Conservation (phyloP, 192 early-diverging fungal genomes). For the Chytriomyces sp. region DNA sequence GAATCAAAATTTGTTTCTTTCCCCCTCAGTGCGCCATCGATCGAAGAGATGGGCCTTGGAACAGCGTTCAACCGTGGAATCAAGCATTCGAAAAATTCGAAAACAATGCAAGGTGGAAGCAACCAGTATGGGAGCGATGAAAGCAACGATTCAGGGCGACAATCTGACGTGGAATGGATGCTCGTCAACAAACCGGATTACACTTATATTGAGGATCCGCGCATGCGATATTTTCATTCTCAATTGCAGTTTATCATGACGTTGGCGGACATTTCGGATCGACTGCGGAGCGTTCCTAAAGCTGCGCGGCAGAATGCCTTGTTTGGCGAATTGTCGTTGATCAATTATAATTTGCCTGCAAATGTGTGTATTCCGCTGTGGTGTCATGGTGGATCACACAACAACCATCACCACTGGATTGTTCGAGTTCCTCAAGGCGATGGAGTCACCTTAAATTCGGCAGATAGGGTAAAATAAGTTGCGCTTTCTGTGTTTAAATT, state of each 20-base stretch:
- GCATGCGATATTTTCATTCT: slow-evolving; percentile 78
- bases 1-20: slow-evolving; percentile 1
- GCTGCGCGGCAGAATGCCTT: slow-evolving; percentile 83
- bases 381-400: slow-evolving; percentile 71
- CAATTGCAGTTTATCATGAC: slow-evolving; percentile 92
- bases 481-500: neutral
- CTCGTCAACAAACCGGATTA: slow-evolving; percentile 29
- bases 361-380: slow-evolving; percentile 93
- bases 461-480: slow-evolving; percentile 73
- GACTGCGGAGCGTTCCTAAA: slow-evolving; percentile 86
- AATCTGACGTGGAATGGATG: slow-evolving; percentile 35
- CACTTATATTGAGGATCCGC: slow-evolving; percentile 22
- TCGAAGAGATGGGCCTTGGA: slow-evolving; percentile 35
- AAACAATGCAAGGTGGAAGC: neutral
- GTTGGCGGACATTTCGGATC: slow-evolving; percentile 87
- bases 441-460: slow-evolving; percentile 94
- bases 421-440: slow-evolving; percentile 88
- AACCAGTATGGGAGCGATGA: neutral
- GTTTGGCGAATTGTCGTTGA: slow-evolving; percentile 86
- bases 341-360: slow-evolving; percentile 93
- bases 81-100: neutral
- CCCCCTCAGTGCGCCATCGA: slow-evolving; percentile 20
- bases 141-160: slow-evolving; percentile 6
- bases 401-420: slow-evolving; percentile 82
- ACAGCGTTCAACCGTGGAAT: slow-evolving; percentile 27